phyloP scores from a whole-genome alignment of 257 asterid genomes.

The Rehmannia glutinosa region DNA sequence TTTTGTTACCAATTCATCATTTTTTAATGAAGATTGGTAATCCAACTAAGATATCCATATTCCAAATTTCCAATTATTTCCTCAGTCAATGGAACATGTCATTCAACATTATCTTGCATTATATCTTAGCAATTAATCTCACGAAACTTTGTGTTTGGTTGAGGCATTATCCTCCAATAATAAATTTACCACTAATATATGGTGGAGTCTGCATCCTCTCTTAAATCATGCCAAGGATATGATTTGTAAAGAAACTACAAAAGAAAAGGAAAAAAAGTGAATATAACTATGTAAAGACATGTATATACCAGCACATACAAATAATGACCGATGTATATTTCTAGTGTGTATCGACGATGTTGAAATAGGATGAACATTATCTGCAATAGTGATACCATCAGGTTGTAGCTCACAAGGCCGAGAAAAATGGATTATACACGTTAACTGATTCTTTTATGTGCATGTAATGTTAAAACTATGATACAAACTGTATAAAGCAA shows the following conservation, averaged over 20 bases:
- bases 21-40: not conserved
- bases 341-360: too few relatives aligned
- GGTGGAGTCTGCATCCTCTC: constrained; percentile 14
- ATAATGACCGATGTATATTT: too few relatives aligned
- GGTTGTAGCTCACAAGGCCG: not conserved
- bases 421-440: constrained; percentile 24
- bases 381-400: not conserved
- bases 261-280: too few relatives aligned
- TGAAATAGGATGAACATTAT: too few relatives aligned
- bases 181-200: not conserved
- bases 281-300: not conserved
- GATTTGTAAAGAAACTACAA: too few relatives aligned
- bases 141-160: not conserved
- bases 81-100: constrained; percentile 25
- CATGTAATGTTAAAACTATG: constrained; percentile 12
- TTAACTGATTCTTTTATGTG: constrained; percentile 5
- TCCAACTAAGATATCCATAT: constrained; percentile 17
- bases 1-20: not conserved
- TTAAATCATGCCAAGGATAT: not conserved
- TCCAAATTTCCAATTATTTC: constrained; percentile 8
- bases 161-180: not conserved
- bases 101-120: constrained; percentile 21
- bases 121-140: not conserved
- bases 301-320: constrained; percentile 2
- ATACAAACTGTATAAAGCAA: constrained; percentile 24